Percentiles rank a stretch among this genome's conserved stretches.
Evolutionary conservation across 1,284 basidiomycete genomes (phyloP).

Genomic region (Fereydounia khargensis): DNA sequence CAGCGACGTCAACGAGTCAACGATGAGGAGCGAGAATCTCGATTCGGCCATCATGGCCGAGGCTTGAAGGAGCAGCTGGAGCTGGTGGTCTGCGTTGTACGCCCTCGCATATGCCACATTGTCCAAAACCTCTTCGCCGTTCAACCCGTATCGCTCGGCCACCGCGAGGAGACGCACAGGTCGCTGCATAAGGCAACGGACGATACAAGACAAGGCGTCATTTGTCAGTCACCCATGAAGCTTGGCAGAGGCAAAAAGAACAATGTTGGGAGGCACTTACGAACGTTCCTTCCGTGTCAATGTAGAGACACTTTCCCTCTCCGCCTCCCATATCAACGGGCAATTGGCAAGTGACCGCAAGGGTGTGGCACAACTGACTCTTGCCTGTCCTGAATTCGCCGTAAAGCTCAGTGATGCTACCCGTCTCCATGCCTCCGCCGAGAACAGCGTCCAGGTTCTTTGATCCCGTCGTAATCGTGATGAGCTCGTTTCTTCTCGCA

Average conservation of each 20-base stretch:
- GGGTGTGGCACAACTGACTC: slow-evolving; percentile 95
- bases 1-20: slow-evolving; percentile 93
- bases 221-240: too few species aligned
- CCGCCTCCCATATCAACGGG: slow-evolving; percentile 97
- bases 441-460: slow-evolving; percentile 93
- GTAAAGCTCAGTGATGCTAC: slow-evolving; percentile 96
- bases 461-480: slow-evolving; percentile 94
- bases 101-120: slow-evolving; percentile 98
- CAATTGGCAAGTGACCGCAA: slow-evolving; percentile 94
- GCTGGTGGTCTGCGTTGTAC: slow-evolving; percentile 98
- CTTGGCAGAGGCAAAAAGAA: too few species aligned
- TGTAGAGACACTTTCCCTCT: slow-evolving; percentile 97
- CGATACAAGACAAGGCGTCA: too few species aligned
- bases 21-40: slow-evolving; percentile 92
- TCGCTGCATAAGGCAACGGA: too few species aligned
- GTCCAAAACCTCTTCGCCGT: slow-evolving; percentile 95
- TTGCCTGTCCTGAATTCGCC: slow-evolving; percentile 99
- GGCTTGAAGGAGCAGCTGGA: slow-evolving; percentile 82
- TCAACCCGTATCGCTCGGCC: slow-evolving; percentile 90
- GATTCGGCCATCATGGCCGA: slow-evolving; percentile 69
- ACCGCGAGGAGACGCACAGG: slow-evolving; percentile 90
- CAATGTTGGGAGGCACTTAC: slow-evolving; percentile 11
- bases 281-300: slow-evolving; percentile 99
- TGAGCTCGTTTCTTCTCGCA: slow-evolving; percentile 87
- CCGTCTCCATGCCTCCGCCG: slow-evolving; percentile 97